Evolutionary conservation across 495 filamentous ascomycete species (phyloP), one percentile per base, ranked within the genome.

Genomic region (Ascobolus immersus): DNA sequence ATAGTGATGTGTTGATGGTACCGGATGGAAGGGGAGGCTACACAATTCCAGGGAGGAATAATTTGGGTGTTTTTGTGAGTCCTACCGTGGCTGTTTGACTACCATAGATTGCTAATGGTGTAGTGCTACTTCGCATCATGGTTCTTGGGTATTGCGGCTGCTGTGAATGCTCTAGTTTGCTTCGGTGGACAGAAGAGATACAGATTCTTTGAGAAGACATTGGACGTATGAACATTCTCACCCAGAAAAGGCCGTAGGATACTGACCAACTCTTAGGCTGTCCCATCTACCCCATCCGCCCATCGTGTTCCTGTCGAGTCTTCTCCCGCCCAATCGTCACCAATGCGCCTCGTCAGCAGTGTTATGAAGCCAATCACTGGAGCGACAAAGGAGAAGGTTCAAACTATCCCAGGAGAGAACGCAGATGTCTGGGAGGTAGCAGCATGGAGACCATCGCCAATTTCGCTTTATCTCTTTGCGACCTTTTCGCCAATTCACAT

Each of bases 371-470:
- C 56, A 1, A 54, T 63, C 30, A 54, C 52, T 9, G 44, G 49
- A 1, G 45, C 54, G 35, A 56, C 57, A 27, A 64, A 58, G 29
- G 78, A 76, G 10, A 67, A 78, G 35, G 65, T 71, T 32, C 68
- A 81, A 47, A 71, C 79, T 11, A 77, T 91, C 50, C 81, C 84
- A 1, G 74, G 90, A 57, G 64, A 69, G 26, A 66, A 69, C 15
- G 62, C 73, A 3, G 86, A 96, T 53, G 86, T 96, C 15, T 94
- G 89, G 89, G 81, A 96, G 53, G 50, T 96, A 34, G 65, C 71
- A 0, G 64, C 94, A 11, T 96, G 86, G 86, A 81, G 94, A 45
- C 86, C 86, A 10, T 59, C 76, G 18, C 79, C 86, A 5, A 60
- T 90, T 23, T 77, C 71, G 32, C 52, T 93, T 32, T 68, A 70